These are phyloP conservation scores for Diversispora eburnea DNA, from an alignment of 192 early-diverging fungal species.

Conservation along the genomic window DNA sequence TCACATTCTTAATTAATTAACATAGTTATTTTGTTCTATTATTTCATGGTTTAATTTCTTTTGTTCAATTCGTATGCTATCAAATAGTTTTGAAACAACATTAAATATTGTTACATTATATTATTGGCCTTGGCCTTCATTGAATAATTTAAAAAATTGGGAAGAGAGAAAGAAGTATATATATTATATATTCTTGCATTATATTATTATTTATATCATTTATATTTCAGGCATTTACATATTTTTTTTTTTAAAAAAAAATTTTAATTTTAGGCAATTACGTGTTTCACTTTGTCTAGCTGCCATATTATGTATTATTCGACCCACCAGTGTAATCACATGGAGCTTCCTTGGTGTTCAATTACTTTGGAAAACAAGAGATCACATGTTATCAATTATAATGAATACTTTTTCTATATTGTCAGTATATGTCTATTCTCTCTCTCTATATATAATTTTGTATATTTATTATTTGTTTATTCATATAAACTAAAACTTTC, in stretches of 20 bases:
- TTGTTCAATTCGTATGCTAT: constrained; percentile 49
- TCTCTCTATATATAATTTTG: not conserved
- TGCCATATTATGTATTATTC: constrained; percentile 74
- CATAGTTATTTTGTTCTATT: constrained; percentile 50
- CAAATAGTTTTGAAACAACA: constrained; percentile 70
- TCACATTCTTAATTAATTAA: not conserved
- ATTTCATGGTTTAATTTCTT: constrained; percentile 59
- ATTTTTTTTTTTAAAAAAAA: not conserved
- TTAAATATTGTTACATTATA: constrained; percentile 73
- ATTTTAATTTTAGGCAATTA: constrained; percentile 17
- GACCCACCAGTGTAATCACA: constrained; percentile 84
- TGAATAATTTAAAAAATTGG: not conserved
- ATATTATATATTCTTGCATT: not conserved
- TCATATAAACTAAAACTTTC: not conserved
- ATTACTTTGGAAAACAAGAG: constrained; percentile 43
- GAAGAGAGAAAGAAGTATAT: constrained; percentile 4
- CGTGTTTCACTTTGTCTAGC: constrained; percentile 63
- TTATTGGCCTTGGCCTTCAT: constrained; percentile 74
- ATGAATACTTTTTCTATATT: constrained; percentile 39
- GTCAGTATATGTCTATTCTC: constrained; percentile 32
- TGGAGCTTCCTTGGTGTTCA: constrained; percentile 76
- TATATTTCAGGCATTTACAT: not conserved
- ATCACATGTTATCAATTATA: constrained; percentile 27
- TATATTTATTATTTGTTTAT: not conserved
- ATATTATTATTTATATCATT: not conserved